phyloP scores from a whole-genome alignment of 2,329 filamentous ascomycete genomes.

The Pleomassaria siparia region DNA sequence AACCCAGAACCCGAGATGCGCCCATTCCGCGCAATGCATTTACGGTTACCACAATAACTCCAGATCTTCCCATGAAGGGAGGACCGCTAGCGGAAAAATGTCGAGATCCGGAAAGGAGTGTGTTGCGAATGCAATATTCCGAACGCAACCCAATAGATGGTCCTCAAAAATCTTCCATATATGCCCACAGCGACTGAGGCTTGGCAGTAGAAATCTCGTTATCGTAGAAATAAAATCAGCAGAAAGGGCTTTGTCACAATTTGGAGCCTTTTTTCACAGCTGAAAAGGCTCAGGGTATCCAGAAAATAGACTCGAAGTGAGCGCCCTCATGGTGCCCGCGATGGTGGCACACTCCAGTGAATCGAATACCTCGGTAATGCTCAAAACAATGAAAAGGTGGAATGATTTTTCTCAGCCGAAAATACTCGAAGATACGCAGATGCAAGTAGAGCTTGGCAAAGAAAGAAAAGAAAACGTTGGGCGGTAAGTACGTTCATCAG shows the following conservation, averaged over 20 bases:
- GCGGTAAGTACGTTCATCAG: constrained; percentile 20
- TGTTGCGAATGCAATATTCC: constrained; percentile 2
- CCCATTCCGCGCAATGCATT: constrained; percentile 35
- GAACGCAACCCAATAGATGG: constrained; percentile 5
- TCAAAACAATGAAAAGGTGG: constrained; percentile 21
- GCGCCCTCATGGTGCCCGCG: constrained; percentile 15
- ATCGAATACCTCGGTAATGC: constrained; percentile 17
- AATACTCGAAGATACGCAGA: constrained; percentile 12
- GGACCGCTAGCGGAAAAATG: constrained; percentile 7
- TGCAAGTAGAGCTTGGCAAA: constrained; percentile 9
- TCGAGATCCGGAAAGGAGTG: constrained; percentile 2
- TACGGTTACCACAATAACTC: constrained; percentile 22
- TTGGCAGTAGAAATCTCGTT: constrained; percentile 2
- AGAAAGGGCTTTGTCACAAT: constrained; percentile 21
- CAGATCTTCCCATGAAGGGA: constrained; percentile 13
- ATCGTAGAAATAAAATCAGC: constrained; percentile 7
- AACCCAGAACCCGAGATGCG: constrained; percentile 26
- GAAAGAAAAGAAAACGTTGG: constrained; percentile 5
- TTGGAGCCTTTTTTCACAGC: constrained; percentile 19
- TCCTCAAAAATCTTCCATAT: constrained; percentile 2
- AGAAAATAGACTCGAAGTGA: constrained; percentile 22
- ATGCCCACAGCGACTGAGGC: neutral
- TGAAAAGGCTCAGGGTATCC: constrained; percentile 32
- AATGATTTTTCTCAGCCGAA: constrained; percentile 32
- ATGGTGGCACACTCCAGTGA: constrained; percentile 5